These are phyloP conservation scores for Picea glauca DNA, from an alignment of 75 land plant species.

Conservation along the genomic window DNA sequence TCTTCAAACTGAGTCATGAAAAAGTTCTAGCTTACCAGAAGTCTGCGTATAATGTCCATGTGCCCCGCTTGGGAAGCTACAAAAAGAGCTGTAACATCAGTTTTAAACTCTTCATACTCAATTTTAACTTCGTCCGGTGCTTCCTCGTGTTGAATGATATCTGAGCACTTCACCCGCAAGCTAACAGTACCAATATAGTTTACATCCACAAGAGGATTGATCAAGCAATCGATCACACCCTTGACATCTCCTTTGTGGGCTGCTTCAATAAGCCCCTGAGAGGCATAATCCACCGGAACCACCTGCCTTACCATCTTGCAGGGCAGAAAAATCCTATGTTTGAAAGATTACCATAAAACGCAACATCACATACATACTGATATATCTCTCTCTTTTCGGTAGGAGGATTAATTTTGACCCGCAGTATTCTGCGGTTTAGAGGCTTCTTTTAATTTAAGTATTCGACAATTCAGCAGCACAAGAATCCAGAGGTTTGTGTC, in stretches of 20 bases:
- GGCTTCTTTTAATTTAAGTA: too few relatives aligned
- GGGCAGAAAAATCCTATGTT: too few relatives aligned
- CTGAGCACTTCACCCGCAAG: constrained; percentile 43
- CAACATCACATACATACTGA: too few relatives aligned
- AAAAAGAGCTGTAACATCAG: constrained; percentile 72
- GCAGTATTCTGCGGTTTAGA: too few relatives aligned
- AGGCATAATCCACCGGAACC: constrained; percentile 3
- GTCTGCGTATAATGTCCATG: constrained; percentile 42
- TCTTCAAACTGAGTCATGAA: not conserved
- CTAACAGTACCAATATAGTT: constrained; percentile 67
- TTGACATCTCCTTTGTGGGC: constrained; percentile 32
- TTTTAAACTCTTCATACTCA: constrained; percentile 57
- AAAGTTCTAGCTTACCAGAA: constrained; percentile 41
- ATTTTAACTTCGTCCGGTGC: constrained; percentile 43
- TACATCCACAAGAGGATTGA: constrained; percentile 62
- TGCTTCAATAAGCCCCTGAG: constrained; percentile 66
- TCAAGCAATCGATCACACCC: constrained; percentile 34
- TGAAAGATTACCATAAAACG: too few relatives aligned
- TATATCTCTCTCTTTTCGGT: too few relatives aligned
- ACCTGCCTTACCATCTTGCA: constrained; percentile 5
- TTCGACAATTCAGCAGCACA: too few relatives aligned
- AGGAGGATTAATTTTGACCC: too few relatives aligned
- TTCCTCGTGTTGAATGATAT: constrained; percentile 60
- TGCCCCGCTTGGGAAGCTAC: constrained; percentile 77
- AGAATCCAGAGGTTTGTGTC: too few relatives aligned